These are phyloP conservation scores for Plasmopara muralis DNA, from an alignment of 352 stramenopile species.

Conservation along the genomic window DNA sequence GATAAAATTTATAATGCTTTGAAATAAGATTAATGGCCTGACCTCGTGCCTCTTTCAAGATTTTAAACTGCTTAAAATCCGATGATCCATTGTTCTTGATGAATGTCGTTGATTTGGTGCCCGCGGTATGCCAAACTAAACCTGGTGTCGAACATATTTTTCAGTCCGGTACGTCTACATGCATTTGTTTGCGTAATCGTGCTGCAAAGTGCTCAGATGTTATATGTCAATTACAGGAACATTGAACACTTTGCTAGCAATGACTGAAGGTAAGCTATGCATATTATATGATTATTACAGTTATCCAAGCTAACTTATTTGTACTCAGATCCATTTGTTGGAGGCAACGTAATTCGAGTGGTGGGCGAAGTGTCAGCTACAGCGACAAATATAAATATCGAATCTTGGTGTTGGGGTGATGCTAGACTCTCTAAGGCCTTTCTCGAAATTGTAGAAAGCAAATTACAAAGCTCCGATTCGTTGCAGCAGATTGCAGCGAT, in stretches of 20 bases:
- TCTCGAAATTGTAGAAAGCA: constrained; percentile 59
- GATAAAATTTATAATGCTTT: constrained; percentile 9
- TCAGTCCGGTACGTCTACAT: constrained; percentile 48
- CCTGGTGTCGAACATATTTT: constrained; percentile 68
- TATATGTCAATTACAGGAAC: constrained; percentile 31
- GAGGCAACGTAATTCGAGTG: constrained; percentile 62
- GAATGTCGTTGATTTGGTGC: constrained; percentile 78
- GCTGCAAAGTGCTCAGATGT: not conserved
- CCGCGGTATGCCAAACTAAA: constrained; percentile 57
- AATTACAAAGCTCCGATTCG: constrained; percentile 53
- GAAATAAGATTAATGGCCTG: constrained; percentile 1
- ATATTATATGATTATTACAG: not conserved
- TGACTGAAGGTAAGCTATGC: constrained; percentile 48
- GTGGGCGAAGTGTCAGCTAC: constrained; percentile 74
- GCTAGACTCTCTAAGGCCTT: constrained; percentile 71
- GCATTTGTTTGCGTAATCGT: not conserved
- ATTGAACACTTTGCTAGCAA: constrained; percentile 49
- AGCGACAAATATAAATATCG: constrained; percentile 51
- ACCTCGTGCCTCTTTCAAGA: constrained; percentile 24
- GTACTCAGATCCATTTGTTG: constrained; percentile 64
- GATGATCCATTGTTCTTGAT: constrained; percentile 77
- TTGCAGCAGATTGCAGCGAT: constrained; percentile 80
- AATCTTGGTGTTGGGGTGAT: constrained; percentile 76
- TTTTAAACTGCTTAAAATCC: constrained; percentile 66
- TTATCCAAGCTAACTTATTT: not conserved